phyloP scores from a whole-genome alignment of 2,329 filamentous ascomycete species.

The Beauveria rudraprayagi region DNA sequence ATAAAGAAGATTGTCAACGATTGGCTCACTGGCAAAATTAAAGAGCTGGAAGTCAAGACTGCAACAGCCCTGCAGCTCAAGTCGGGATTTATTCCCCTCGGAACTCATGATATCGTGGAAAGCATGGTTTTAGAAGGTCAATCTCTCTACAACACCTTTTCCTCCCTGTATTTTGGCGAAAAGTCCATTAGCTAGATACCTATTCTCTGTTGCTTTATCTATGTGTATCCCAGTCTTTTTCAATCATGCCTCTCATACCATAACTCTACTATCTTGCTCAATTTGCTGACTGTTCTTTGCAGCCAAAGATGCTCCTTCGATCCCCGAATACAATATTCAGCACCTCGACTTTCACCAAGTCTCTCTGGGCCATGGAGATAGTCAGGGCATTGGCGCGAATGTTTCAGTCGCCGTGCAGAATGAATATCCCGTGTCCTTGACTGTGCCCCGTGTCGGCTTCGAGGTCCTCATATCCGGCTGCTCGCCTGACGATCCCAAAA shows the following conservation, averaged over 20 bases:
- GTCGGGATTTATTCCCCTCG: conserved; percentile 71
- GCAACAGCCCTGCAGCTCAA: conserved; percentile 66
- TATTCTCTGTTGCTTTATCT: conserved; percentile 9
- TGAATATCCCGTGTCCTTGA: conserved; percentile 67
- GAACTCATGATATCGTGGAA: conserved; percentile 67
- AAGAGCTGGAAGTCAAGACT: conserved; percentile 62
- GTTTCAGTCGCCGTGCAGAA: conserved; percentile 67
- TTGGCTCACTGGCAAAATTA: conserved; percentile 74
- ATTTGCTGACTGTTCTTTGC: conserved; percentile 31
- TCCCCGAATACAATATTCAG: conserved; percentile 78
- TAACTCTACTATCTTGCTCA: conserved; percentile 13
- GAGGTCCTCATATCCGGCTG: conserved; percentile 82
- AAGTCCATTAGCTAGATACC: conserved; percentile 32
- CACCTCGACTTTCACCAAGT: conserved; percentile 73
- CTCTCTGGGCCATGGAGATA: conserved; percentile 36
- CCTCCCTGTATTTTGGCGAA: conserved; percentile 53
- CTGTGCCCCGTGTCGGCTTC: conserved; percentile 73
- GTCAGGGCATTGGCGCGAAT: conserved; percentile 69
- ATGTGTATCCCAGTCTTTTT: conserved; percentile 8
- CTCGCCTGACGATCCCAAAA: conserved; percentile 59
- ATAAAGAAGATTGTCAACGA: conserved; percentile 77
- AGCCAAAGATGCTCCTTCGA: conserved; percentile 63
- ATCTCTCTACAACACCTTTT: conserved; percentile 58
- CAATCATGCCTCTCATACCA: neutral
- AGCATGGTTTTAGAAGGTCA: conserved; percentile 76